A percentile compares a stretch with the other conserved stretches of the same genome.
Evolutionary conservation across 305 asterid genomes (phyloP).

Genomic region (Fraxinus nigra): DNA sequence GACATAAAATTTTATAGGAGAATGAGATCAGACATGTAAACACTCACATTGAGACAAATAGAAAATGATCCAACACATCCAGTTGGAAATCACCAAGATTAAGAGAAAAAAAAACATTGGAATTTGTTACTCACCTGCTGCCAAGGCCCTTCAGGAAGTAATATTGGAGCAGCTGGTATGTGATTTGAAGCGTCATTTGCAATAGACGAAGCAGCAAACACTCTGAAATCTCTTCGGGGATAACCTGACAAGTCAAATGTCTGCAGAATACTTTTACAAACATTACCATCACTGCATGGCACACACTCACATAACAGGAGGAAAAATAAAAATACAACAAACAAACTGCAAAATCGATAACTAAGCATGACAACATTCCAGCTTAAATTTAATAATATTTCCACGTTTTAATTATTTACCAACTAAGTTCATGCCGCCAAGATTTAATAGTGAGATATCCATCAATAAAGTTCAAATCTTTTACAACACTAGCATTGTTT

Average conservation of each 20-base stretch:
- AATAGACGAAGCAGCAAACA: slow-evolving; percentile 43
- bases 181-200: slow-evolving; percentile 45
- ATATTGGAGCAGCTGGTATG: slow-evolving; percentile 89
- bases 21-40: neutral
- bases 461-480: neutral
- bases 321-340: neutral
- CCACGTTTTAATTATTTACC: neutral
- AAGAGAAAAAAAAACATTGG: neutral
- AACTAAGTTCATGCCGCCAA: neutral
- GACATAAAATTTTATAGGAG: neutral
- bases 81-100: neutral
- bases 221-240: slow-evolving; percentile 33
- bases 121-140: slow-evolving; percentile 49
- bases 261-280: slow-evolving; percentile 29
- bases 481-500: neutral
- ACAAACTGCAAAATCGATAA: neutral
- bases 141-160: slow-evolving; percentile 90
- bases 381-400: neutral
- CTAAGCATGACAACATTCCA: neutral
- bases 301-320: neutral
- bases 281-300: neutral
- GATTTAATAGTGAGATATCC: neutral
- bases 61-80: neutral
- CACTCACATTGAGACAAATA: neutral
- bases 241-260: slow-evolving; percentile 24